Evolutionary conservation across 2,329 filamentous ascomycete species (phyloP), one percentile per base, ranked within the genome.

Genomic region (Hypocreales sp.): DNA sequence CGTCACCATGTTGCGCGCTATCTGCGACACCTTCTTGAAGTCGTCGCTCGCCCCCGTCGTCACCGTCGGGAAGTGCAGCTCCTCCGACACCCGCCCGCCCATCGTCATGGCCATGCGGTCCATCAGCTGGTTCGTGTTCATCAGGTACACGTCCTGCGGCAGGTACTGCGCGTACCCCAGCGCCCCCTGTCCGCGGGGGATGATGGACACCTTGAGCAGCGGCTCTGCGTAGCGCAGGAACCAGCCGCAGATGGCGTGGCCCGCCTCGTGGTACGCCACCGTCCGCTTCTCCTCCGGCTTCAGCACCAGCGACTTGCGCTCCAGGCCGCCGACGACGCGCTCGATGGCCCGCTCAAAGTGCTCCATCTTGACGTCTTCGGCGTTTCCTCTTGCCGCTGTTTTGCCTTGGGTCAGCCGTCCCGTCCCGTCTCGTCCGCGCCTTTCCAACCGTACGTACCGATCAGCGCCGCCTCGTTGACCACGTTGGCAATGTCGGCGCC

Each of bases 71-170:
- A 98, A 98, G 58, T 98, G 87, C 7, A 98, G 60, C 55, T 98
- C 90, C 57, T 98, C 90, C 13, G 79, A 90, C 15, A 98, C 80
- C 38, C 90, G 83, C 2, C 90, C 90, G 41, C 86, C 90, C 30
- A 98, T 75, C 3, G 87, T 94, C 90, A 98, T 98, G 37, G 90
- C 90, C 90, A 98, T 98, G 41, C 90, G 84, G 53, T 98, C 90
- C 82, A 95, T 93, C 22, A 98, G 66, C 57, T 98, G 90, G 49
- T 86, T 77, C 37, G 82, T 77, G 46, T 79, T 93, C 86, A 98
- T 90, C 37, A 98, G 69, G 52, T 95, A 95, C 7, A 82, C 83
- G 47, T 98, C 90, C 14, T 77, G 67, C 1, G 90, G 90, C n/a
- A 98, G 68, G 51, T 95, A 95, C 54, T 98, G 90, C 2, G 90